phyloP scores from a whole-genome alignment of 2,329 filamentous ascomycete species.

The Hymenotorrendiella dingleyae region DNA sequence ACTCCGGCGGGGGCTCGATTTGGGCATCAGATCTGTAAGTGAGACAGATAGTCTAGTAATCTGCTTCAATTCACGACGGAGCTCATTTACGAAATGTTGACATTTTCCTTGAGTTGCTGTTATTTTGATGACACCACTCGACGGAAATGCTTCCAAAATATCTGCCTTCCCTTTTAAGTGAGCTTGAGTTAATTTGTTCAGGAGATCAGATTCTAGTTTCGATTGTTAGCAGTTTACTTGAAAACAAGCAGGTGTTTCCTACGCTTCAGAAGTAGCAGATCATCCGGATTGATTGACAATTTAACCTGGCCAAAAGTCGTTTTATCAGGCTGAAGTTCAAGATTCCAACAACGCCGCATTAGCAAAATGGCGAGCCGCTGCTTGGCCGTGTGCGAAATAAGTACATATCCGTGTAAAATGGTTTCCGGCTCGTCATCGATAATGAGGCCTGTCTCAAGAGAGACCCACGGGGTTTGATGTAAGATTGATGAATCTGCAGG shows the following conservation, averaged over 20 bases:
- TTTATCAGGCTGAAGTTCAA: conserved; percentile 25
- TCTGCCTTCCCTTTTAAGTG: conserved; percentile 14
- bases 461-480: conserved; percentile 24
- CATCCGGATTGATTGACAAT: conserved; percentile 17
- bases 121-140: conserved; percentile 23
- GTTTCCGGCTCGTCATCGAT: conserved; percentile 15
- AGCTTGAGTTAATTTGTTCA: conserved; percentile 19
- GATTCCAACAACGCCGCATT: conserved; percentile 28
- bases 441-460: conserved; percentile 24
- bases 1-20: neutral
- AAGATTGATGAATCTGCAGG: conserved; percentile 14
- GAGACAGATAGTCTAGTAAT: conserved; percentile 15
- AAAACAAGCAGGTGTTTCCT: conserved; percentile 6
- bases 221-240: neutral
- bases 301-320: conserved; percentile 29
- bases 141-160: conserved; percentile 25
- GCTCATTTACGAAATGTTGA: conserved; percentile 17
- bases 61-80: conserved; percentile 17
- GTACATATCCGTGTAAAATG: conserved; percentile 23
- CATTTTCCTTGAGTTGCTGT: conserved; percentile 23
- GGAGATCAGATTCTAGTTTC: conserved; percentile 12
- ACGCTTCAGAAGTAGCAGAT: conserved; percentile 28
- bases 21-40: conserved; percentile 15
- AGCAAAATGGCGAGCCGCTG: conserved; percentile 23
- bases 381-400: conserved; percentile 25